phyloP scores from a whole-genome alignment of 495 filamentous ascomycete genomes.

The Stereocaulon alpinum region DNA sequence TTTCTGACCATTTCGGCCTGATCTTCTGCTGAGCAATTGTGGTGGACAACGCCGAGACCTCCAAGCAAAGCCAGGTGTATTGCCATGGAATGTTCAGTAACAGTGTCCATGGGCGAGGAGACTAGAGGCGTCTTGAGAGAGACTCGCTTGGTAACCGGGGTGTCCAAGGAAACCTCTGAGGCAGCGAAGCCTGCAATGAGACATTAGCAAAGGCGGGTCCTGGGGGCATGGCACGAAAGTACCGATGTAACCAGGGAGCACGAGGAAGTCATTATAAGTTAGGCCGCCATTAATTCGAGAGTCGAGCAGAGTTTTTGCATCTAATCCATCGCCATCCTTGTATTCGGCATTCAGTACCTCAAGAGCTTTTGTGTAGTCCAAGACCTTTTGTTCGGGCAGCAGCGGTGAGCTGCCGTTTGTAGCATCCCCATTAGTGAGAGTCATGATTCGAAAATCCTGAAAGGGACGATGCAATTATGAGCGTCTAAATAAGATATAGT shows the following conservation, averaged over 20 bases:
- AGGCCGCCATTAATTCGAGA: slow-evolving; percentile 80
- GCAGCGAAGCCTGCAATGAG: slow-evolving; percentile 65
- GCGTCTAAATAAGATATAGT: slow-evolving; percentile 19
- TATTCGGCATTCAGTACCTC: slow-evolving; percentile 70
- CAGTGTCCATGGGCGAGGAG: slow-evolving; percentile 98
- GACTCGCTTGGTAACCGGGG: slow-evolving; percentile 87
- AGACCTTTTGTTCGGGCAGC: slow-evolving; percentile 37
- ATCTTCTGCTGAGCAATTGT: slow-evolving; percentile 91
- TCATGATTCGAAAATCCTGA: slow-evolving; percentile 41
- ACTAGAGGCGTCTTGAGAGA: slow-evolving; percentile 87
- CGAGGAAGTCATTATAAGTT: slow-evolving; percentile 70
- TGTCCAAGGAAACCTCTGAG: slow-evolving; percentile 77
- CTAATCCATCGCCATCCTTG: slow-evolving; percentile 66
- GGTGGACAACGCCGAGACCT: slow-evolving; percentile 94
- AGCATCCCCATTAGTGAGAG: slow-evolving; percentile 56
- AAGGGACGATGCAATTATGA: slow-evolving; percentile 18
- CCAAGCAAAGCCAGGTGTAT: slow-evolving; percentile 97
- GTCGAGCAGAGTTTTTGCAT: slow-evolving; percentile 71
- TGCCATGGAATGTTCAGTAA: slow-evolving; percentile 98
- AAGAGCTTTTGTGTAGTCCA: slow-evolving; percentile 57
- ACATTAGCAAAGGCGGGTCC: slow-evolving; percentile 43
- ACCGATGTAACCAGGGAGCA: slow-evolving; percentile 59
- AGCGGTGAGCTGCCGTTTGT: slow-evolving; percentile 25
- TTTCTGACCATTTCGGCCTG: slow-evolving; percentile 99
- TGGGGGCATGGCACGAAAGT: slow-evolving; percentile 48